Conservation (phyloP, 2,329 filamentous ascomycete genomes). For the Aureobasidium sp. region DNA sequence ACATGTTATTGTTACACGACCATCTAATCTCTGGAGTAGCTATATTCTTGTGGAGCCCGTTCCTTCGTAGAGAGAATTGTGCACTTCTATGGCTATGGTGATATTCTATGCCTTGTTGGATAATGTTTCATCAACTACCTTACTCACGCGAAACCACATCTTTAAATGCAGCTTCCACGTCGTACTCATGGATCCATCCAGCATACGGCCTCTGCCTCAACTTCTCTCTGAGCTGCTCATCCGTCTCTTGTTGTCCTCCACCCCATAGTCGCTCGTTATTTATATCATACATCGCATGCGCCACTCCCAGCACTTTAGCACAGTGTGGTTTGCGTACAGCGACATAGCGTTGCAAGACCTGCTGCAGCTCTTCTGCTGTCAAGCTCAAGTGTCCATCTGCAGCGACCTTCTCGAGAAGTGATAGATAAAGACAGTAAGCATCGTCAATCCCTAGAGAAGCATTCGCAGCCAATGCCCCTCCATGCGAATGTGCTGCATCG, state of each 20-base stretch:
- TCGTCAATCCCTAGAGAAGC: constrained; percentile 36
- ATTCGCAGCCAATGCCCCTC: constrained; percentile 34
- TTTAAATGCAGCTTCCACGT: constrained; percentile 20
- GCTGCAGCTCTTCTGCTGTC: not conserved
- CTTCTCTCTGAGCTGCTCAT: constrained; percentile 23
- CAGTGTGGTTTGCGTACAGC: constrained; percentile 30
- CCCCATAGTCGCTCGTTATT: constrained; percentile 19
- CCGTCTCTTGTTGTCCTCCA: constrained; percentile 19
- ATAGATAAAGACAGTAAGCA: constrained; percentile 23
- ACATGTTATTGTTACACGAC: not conserved
- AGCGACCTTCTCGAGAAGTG: not conserved
- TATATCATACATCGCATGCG: constrained; percentile 22
- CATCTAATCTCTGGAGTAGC: not conserved
- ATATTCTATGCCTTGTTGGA: no score
- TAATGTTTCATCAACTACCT: not conserved
- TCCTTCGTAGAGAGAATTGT: no score
- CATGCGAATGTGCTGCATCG: constrained; percentile 35
- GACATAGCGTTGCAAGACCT: constrained; percentile 30
- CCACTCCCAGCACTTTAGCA: constrained; percentile 24
- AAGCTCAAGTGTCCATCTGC: not conserved
- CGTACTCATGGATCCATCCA: constrained; percentile 27
- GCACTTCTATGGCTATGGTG: no score
- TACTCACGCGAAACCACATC: not conserved
- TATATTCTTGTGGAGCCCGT: no score
- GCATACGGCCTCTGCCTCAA: constrained; percentile 21